phyloP scores from a whole-genome alignment of 805 yeast genomes.

The Yamadazyma scolyti region DNA sequence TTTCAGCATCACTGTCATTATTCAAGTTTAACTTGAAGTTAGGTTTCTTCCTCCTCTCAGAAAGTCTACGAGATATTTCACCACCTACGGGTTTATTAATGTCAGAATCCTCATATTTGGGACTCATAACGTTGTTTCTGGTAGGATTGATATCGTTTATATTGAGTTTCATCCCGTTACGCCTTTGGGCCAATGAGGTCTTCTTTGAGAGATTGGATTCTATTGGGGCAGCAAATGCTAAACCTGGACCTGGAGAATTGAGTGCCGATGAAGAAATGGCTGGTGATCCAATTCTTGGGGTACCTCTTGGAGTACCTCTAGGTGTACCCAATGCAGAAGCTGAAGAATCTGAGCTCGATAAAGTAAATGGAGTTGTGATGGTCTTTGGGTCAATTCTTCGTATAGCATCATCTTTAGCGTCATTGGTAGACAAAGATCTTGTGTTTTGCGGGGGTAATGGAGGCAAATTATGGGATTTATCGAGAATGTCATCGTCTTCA shows the following conservation, averaged over 20 bases:
- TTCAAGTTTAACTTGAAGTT: conserved; percentile 33
- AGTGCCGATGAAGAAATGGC: background rate
- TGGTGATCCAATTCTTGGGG: too few species aligned
- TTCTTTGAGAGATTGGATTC: conserved; percentile 17
- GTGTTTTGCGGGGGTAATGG: conserved; percentile 19
- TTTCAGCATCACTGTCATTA: conserved; percentile 2
- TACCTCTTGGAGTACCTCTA: too few species aligned
- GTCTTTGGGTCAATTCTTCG: too few species aligned
- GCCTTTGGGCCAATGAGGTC: conserved; percentile 48
- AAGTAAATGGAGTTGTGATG: too few species aligned
- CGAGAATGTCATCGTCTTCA: conserved; percentile 5
- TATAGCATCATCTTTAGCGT: conserved; percentile 6
- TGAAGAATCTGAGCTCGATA: too few species aligned
- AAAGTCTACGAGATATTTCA: conserved; percentile 32
- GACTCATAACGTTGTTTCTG: conserved; percentile 4
- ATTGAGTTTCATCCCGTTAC: conserved; percentile 49
- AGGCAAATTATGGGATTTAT: conserved; percentile 13
- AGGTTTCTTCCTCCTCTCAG: conserved; percentile 38
- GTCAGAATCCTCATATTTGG: background rate
- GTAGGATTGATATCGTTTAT: conserved; percentile 26
- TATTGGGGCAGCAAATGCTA: conserved; percentile 6
- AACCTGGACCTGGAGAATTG: too few species aligned
- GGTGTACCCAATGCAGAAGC: too few species aligned
- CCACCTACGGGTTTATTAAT: conserved; percentile 21
- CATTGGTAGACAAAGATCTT: conserved; percentile 14